These are phyloP conservation scores for Starmerella bacillaris DNA, from an alignment of 805 yeast species.

Conservation along the genomic window DNA sequence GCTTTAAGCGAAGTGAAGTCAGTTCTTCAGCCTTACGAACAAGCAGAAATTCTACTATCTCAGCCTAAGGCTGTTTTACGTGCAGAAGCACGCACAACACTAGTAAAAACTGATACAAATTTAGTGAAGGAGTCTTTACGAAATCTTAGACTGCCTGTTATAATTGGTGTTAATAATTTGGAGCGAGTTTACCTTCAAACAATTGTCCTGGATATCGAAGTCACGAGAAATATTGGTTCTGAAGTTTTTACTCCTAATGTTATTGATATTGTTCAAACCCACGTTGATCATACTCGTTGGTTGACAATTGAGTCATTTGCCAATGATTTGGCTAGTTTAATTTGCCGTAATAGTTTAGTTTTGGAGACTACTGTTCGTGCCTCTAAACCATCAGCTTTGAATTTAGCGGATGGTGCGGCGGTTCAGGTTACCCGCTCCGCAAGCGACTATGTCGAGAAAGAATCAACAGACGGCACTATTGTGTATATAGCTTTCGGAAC, in stretches of 20 bases:
- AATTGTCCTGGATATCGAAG: constrained; percentile 37
- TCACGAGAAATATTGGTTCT: constrained; percentile 26
- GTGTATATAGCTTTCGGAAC: constrained; percentile 82
- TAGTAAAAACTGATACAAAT: constrained; percentile 19
- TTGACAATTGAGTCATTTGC: constrained; percentile 90
- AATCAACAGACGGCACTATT: constrained; percentile 24
- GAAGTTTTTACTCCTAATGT: constrained; percentile 12
- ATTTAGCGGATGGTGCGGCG: constrained; percentile 78
- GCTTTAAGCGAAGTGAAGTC: constrained; percentile 30
- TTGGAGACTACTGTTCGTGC: constrained; percentile 39
- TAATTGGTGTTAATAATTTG: constrained; percentile 87
- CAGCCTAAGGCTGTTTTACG: constrained; percentile 42
- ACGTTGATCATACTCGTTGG: constrained; percentile 64
- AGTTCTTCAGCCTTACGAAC: constrained; percentile 30
- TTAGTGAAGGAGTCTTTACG: constrained; percentile 2
- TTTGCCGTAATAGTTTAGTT: constrained; percentile 26
- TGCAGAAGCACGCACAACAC: constrained; percentile 33
- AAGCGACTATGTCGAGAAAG: neutral
- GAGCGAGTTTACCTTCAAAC: constrained; percentile 72
- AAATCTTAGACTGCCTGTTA: constrained; percentile 42
- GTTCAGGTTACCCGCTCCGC: constrained; percentile 41
- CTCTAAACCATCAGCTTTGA: constrained; percentile 74
- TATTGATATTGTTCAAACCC: constrained; percentile 27
- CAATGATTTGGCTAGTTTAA: constrained; percentile 44
- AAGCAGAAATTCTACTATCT: constrained; percentile 27